Conservation (phyloP, 805 yeast species). For the Ogataea siamensis region DNA sequence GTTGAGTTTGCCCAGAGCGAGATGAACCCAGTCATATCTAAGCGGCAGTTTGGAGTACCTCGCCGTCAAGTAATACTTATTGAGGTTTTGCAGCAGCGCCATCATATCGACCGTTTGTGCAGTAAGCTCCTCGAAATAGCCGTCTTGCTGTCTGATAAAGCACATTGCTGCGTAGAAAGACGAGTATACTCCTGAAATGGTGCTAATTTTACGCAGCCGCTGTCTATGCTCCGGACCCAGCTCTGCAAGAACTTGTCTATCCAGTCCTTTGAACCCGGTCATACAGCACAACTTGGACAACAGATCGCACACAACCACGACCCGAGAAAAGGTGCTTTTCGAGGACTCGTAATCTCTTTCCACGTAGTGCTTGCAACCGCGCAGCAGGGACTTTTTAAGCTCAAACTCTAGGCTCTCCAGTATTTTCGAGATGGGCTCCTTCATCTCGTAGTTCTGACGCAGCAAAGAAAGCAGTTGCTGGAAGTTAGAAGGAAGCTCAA, state of each 20-base stretch:
- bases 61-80: conserved; percentile 14
- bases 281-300: conserved; percentile 14
- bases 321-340: background rate
- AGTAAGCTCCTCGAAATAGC: background rate
- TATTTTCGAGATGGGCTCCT: conserved; percentile 7
- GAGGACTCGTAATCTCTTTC: conserved; percentile 10
- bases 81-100: conserved; percentile 12
- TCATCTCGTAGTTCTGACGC: conserved; percentile 5
- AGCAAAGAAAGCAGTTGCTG: conserved; percentile 7
- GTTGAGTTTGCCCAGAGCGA: conserved; percentile 16
- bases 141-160: conserved; percentile 8
- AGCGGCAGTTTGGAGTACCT: conserved; percentile 6
- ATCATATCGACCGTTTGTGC: conserved; percentile 10
- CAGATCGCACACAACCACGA: conserved; percentile 12
- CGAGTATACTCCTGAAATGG: conserved; percentile 12
- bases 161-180: conserved; percentile 10
- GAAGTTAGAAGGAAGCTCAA: conserved; percentile 12
- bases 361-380: conserved; percentile 8
- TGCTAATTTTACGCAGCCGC: conserved; percentile 7
- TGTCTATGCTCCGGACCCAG: conserved; percentile 6
- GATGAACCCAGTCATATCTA: conserved; percentile 19
- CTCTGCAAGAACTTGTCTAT: conserved; percentile 9
- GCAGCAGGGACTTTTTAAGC: conserved; percentile 9
- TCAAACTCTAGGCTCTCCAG: conserved; percentile 14
- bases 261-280: conserved; percentile 15